These are phyloP conservation scores for Colletotrichum falcatum DNA, from an alignment of 2,329 filamentous ascomycete genomes.

Conservation along the genomic window DNA sequence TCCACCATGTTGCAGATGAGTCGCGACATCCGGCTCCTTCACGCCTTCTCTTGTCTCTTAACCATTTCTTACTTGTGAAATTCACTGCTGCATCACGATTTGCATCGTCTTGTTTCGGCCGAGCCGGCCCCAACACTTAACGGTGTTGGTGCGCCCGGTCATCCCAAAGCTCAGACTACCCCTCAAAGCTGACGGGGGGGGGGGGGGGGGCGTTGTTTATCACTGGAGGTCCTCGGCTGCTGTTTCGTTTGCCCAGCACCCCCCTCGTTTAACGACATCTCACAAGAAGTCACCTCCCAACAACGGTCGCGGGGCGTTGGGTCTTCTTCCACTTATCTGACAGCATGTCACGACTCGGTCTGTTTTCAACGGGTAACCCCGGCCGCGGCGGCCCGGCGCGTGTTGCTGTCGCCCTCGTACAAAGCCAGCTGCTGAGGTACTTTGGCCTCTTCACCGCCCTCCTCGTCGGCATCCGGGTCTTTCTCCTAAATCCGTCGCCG, in stretches of 20 bases:
- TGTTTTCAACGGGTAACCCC: neutral
- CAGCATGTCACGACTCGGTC: constrained; percentile 20
- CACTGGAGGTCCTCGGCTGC: neutral
- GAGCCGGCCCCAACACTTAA: constrained; percentile 14
- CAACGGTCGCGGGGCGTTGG: neutral
- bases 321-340: neutral
- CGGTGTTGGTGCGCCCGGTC: constrained; percentile 4
- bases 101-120: constrained; percentile 17
- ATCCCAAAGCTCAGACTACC: constrained; percentile 29
- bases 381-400: constrained; percentile 1
- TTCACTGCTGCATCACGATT: neutral
- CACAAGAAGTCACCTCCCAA: neutral
- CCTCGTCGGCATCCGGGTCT: constrained; percentile 20
- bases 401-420: neutral
- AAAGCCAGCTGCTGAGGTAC: constrained; percentile 6
- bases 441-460: neutral
- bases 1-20: neutral
- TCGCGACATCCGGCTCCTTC: constrained; percentile 2
- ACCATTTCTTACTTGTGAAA: neutral
- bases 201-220: neutral
- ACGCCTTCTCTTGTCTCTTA: constrained; percentile 2
- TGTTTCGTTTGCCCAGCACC: constrained; percentile 6
- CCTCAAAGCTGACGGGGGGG: constrained; percentile 8
- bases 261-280: constrained; percentile 1
- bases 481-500: constrained; percentile 5